These are phyloP conservation scores for Nephelium lappaceum DNA, from an alignment of 345 rosid species.

Conservation along the genomic window DNA sequence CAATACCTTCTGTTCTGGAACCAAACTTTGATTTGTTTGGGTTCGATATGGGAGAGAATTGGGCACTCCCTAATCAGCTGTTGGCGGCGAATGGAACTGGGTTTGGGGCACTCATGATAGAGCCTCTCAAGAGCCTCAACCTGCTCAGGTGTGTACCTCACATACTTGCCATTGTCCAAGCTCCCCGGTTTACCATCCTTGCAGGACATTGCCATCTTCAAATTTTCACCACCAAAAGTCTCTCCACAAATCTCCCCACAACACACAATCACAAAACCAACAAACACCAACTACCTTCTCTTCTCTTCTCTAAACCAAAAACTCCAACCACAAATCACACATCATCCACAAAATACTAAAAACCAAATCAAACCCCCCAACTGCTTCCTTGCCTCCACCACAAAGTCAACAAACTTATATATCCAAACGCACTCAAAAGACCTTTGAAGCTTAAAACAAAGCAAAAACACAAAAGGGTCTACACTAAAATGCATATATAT, in stretches of 20 bases:
- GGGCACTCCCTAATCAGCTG: slow-evolving; percentile 99
- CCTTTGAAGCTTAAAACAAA: slow-evolving; percentile 1
- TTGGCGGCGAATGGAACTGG: slow-evolving; percentile 97
- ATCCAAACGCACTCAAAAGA: not conserved
- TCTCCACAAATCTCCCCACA: slow-evolving; percentile 25
- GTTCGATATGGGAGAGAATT: slow-evolving; percentile 97
- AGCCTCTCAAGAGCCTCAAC: slow-evolving; percentile 99
- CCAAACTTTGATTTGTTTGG: slow-evolving; percentile 99
- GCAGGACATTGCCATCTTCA: slow-evolving; percentile 86
- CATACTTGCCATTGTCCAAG: slow-evolving; percentile 97
- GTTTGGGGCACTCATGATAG: slow-evolving; percentile 98
- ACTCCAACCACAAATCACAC: slow-evolving; percentile 9
- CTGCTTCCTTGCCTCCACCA: not conserved
- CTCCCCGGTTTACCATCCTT: slow-evolving; percentile 79
- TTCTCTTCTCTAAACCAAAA: not conserved
- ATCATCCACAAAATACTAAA: slow-evolving; percentile 3
- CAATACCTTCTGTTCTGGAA: slow-evolving; percentile 96
- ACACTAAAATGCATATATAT: slow-evolving; percentile 18
- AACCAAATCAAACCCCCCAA: not conserved
- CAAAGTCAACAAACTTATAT: no score
- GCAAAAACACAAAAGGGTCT: slow-evolving; percentile 1
- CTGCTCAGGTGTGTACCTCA: slow-evolving; percentile 99
- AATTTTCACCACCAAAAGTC: slow-evolving; percentile 21
- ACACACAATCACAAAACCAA: not conserved
- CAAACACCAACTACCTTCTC: slow-evolving; percentile 9